Conservation (phyloP, 1,139 yeast genomes). For the Sugiyamaella pinicola region DNA sequence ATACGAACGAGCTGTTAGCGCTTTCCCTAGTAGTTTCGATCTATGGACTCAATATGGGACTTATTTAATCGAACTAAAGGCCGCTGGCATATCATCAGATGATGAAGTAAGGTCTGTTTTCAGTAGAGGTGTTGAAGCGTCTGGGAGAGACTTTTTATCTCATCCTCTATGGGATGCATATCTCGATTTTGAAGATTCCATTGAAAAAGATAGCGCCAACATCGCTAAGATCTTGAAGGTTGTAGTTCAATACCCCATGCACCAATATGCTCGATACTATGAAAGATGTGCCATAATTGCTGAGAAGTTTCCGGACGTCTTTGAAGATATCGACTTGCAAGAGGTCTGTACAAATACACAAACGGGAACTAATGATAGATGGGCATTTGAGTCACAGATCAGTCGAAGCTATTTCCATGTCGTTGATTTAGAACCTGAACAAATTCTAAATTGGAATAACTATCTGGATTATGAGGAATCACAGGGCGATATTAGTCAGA, state of each 20-base stretch:
- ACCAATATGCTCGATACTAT: slow-evolving; percentile 67
- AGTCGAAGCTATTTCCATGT: slow-evolving; percentile 56
- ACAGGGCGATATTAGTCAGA: slow-evolving; percentile 33
- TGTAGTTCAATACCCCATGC: slow-evolving; percentile 71
- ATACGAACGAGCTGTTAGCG: slow-evolving; percentile 56
- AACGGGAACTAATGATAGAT: slow-evolving; percentile 60
- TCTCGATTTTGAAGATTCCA: slow-evolving; percentile 55
- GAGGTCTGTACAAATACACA: slow-evolving; percentile 66
- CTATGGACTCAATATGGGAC: slow-evolving; percentile 74
- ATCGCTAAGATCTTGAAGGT: slow-evolving; percentile 28
- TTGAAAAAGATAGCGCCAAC: slow-evolving; percentile 34
- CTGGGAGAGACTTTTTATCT: slow-evolving; percentile 74
- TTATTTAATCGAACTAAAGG: slow-evolving; percentile 32
- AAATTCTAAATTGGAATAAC: slow-evolving; percentile 60
- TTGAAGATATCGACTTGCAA: slow-evolving; percentile 32
- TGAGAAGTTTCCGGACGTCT: slow-evolving; percentile 28
- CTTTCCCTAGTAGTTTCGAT: slow-evolving; percentile 59
- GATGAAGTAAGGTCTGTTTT: slow-evolving; percentile 44
- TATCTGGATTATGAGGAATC: slow-evolving; percentile 63
- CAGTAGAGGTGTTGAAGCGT: slow-evolving; percentile 58
- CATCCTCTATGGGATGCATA: slow-evolving; percentile 78
- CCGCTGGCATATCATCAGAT: not conserved
- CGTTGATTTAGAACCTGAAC: slow-evolving; percentile 49
- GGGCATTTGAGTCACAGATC: slow-evolving; percentile 62
- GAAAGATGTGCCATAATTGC: slow-evolving; percentile 37